Base-by-base conservation (phyloP, 2,329 filamentous ascomycete genomes). In the Cadophora sp. region DNA sequence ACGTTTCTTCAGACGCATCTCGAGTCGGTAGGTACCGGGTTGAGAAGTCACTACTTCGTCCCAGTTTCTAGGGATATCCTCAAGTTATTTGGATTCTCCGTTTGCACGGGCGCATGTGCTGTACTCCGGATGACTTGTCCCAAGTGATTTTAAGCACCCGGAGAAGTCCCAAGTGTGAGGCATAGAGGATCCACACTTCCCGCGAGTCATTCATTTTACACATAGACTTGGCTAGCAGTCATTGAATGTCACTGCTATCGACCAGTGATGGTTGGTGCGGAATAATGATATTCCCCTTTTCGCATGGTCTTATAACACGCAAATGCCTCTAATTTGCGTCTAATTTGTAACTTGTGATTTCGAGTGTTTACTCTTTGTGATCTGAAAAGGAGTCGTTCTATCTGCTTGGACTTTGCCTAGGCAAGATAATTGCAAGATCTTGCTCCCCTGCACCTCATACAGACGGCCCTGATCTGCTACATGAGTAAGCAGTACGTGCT, bases 121-220 rank as follows among this genome's bases (percentile, higher is more conserved):
- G 29, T 58, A 58, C 27, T 58, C 55, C 29, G 40, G 55, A 58
- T 31, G 55, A 58, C n/a, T 34, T 37, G 53, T 24, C 55, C 29
- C 55, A 37, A 24, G 29, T 37, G 7, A 31, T 29, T 11, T 4
- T 55, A 12, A 8, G 19, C 14, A n/a, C n/a, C 27, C 16, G 14
- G 29, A 14, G 8, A 37, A 1, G 9, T 37, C 19, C 29, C 55
- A 58, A 22, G 4, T n/a, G 3, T 37, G n/a, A 8, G 16, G 7
- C 22, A 16, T 24, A 16, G 27, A 27, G 31, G 31, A 4, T n/a
- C n/a, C 55, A 37, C 19, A 16, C 4, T 31, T 19, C 9, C n/a
- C n/a, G 19, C 55, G 55, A 58, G 29, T 37, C 31, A 58, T 26
- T 43, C 43, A 22, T 8, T 48, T 9, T 4, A 48, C 43, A n/a